Conservation (phyloP, 305 asterid genomes). For the Fraxinus xanthoxyloides region DNA sequence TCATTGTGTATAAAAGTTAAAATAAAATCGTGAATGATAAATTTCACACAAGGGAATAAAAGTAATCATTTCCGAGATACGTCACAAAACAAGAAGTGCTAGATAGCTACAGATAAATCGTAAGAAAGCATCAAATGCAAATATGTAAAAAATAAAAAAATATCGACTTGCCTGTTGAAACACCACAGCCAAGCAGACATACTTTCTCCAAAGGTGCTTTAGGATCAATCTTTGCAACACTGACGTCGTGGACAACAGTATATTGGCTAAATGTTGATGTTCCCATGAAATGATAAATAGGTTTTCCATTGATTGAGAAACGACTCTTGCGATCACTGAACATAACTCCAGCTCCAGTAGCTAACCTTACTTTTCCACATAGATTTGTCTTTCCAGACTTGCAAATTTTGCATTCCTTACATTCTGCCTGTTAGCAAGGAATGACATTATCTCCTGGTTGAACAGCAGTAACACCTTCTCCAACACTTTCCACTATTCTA, state of each 20-base stretch:
- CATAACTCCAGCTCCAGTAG: constrained; percentile 99
- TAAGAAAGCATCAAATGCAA: background rate
- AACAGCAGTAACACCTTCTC: constrained; percentile 93
- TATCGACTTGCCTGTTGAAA: constrained; percentile 47
- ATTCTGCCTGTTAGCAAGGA: constrained; percentile 99
- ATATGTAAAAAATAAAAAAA: background rate
- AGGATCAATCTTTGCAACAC: constrained; percentile 57
- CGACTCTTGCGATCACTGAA: constrained; percentile 87
- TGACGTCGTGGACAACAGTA: constrained; percentile 69
- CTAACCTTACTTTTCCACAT: constrained; percentile 91
- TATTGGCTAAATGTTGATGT: constrained; percentile 98
- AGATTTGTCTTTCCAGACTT: constrained; percentile 98
- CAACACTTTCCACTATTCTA: constrained; percentile 97
- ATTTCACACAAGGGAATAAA: background rate
- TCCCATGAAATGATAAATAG: constrained; percentile 98
- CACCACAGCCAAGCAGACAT: constrained; percentile 57
- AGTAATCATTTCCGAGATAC: background rate
- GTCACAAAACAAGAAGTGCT: background rate
- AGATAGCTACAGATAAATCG: background rate
- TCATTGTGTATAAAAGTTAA: background rate
- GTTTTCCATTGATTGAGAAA: constrained; percentile 80
- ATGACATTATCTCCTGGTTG: constrained; percentile 95
- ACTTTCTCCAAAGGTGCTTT: constrained; percentile 56
- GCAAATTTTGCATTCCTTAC: constrained; percentile 95
- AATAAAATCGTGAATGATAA: background rate